Evolutionary conservation across 2,329 filamentous ascomycete genomes (phyloP), one percentile per base, ranked within the genome.

Genomic region (Coniochaeta sp.): DNA sequence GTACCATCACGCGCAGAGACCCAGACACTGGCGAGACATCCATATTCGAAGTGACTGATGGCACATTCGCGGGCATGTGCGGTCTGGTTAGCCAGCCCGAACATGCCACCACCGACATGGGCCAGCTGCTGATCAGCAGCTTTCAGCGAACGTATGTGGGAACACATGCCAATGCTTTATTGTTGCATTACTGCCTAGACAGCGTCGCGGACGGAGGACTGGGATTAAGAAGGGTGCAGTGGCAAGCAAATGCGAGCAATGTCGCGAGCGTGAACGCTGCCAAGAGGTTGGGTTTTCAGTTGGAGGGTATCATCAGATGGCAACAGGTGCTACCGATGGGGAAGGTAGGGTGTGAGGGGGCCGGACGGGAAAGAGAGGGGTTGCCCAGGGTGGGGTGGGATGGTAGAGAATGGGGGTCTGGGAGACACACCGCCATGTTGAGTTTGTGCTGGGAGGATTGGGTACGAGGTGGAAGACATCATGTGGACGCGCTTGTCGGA

Each of bases 111-210:
- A 1, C 64, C 61, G 58, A 67, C 65, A n/a, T 69, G 70, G 60
- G 67, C 71, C 9, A 75, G 75, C 16, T 69, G 70, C 52, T 70
- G 9, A 62, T 75, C 16, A 72, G 72, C 1, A 34, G 60, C 2
- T 74, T 69, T 59, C 72, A 75, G 55, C 65, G 67, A 28, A 73
- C 72, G 7, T 70, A 74, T 58, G 72, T 76, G 28, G 67, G 68
- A 22, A 71, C 67, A 4, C 68, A 74, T 58, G 66, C 72, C 24
- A 66, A 70, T 16, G 72, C 71, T 5, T 64, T 75, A 22, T 52
- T 75, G 59, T 58, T 75, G 57, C 68, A 69, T 44, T 67, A 71
- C 60, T 69, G 68, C 8, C 62, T 68, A 16, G 56, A 38, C 10
- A 22, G 47, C 4, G 36, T 55, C 1, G 65, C 50, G 10, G 55